Percentiles rank a stretch among this genome's conserved stretches.
phyloP scores from a whole-genome alignment of 2,329 filamentous ascomycete genomes.

The Fusarium albosuccineum region DNA sequence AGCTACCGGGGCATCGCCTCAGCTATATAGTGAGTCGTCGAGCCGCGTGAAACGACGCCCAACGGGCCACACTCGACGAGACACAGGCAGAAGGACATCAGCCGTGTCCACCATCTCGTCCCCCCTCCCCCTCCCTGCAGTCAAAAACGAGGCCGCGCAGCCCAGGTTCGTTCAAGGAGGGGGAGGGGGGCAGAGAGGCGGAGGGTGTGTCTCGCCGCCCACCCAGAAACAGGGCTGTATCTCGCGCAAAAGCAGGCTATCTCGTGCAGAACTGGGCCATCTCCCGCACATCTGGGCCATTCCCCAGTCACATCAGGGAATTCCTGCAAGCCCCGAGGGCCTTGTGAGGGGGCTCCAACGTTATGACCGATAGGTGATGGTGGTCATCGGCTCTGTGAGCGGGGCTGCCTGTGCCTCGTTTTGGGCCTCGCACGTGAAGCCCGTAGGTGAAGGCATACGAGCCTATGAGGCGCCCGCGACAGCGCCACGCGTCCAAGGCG shows the following conservation, averaged over 20 bases:
- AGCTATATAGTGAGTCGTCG: constrained; percentile 39
- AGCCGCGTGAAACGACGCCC: constrained; percentile 13
- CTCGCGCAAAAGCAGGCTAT: constrained; percentile 3
- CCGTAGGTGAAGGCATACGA: constrained; percentile 29
- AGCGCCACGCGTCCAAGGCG: constrained; percentile 43
- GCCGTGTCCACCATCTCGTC: constrained; percentile 15
- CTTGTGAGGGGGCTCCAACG: constrained; percentile 33
- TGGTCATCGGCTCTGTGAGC: constrained; percentile 44
- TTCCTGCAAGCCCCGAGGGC: constrained; percentile 32
- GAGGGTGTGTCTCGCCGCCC: constrained; percentile 14
- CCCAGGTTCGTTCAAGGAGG: constrained; percentile 4
- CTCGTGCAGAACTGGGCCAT: not conserved
- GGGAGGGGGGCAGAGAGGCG: constrained; percentile 18
- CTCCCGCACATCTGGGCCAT: constrained; percentile 29
- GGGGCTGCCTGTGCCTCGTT: constrained; percentile 35
- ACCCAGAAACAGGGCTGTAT: constrained; percentile 36
- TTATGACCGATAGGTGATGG: constrained; percentile 24
- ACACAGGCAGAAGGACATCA: constrained; percentile 37
- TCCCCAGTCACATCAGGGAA: constrained; percentile 42
- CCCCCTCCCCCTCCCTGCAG: not conserved
- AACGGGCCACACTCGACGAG: constrained; percentile 32
- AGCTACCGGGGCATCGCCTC: constrained; percentile 13
- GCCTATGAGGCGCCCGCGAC: constrained; percentile 38
- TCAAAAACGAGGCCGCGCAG: constrained; percentile 34
- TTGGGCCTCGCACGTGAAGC: constrained; percentile 43